Base-by-base conservation (phyloP, 2,329 filamentous ascomycete species). In the Karstenula rhodostoma region DNA sequence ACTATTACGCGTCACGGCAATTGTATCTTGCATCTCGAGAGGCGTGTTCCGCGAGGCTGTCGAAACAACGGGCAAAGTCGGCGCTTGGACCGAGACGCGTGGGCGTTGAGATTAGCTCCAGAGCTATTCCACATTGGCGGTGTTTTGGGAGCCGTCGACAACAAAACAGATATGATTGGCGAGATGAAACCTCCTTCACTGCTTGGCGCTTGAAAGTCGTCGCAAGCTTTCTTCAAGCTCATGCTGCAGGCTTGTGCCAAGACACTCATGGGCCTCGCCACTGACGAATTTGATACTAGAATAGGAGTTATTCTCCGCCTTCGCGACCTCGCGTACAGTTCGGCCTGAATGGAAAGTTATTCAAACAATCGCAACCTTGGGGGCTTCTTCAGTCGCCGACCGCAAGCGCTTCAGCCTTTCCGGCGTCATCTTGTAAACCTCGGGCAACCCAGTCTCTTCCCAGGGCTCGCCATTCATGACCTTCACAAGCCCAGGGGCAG, bases 401-500 rank as follows among this genome's bases (percentile, higher is more conserved):
- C 27, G 48, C 29, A 63, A 29, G 12, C 52, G 35, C 13, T 61
- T 19, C 15, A 71, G n/a, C 17, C 65, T 60, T 48, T 64, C 58
- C 12, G 60, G 43, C 4, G 66, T 70, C 29, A 73, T 64, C 25
- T 70, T 59, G 46, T 68, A 73, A 5, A 72, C 65, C 0, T 72
- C 64, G 12, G 66, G 68, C 10, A 74, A 51, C 1, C 69, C 68
- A 19, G 65, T 69, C 17, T 44, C 64, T 9, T 33, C 33, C 68
- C 70, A 73, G 8, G 58, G 10, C 23, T 66, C 58, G 0, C 64
- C 68, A 27, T 68, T 67, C 63, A 71, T 71, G 12, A 70, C 54
- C 35, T 67, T 69, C 15, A 73, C 67, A 4, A 72, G 48, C 4
- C 64, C 69, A 17, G 69, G 71, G n/a, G 70, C 68, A 25, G 67